Percentiles rank a stretch among this genome's conserved stretches.
Evolutionary conservation across 768 basidiomycete species (phyloP).

Genomic region (Rhizopogon sp.): DNA sequence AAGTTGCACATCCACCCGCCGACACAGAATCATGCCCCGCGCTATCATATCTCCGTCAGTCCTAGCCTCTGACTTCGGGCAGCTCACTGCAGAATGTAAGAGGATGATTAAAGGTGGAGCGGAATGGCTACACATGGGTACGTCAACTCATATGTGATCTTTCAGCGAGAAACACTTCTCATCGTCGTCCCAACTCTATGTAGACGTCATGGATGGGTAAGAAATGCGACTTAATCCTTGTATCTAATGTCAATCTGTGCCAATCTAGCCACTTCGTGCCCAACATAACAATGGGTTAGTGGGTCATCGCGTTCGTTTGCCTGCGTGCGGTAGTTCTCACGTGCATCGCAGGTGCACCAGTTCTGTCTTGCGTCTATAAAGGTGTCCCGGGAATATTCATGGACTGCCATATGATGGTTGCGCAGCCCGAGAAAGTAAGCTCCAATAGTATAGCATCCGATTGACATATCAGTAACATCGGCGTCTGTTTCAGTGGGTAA

Average conservation of each 20-base stretch:
- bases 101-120: slow-evolving; percentile 95
- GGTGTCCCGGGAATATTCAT: slow-evolving; percentile 94
- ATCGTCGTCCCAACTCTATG: neutral
- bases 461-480: neutral
- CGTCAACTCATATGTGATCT: slow-evolving; percentile 7
- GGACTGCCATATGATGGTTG: slow-evolving; percentile 99
- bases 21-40: slow-evolving; percentile 54
- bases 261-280: slow-evolving; percentile 89
- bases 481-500: slow-evolving; percentile 69
- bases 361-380: slow-evolving; percentile 81
- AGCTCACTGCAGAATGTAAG: slow-evolving; percentile 91
- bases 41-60: slow-evolving; percentile 97
- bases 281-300: slow-evolving; percentile 93
- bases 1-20: neutral
- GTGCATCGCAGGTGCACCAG: slow-evolving; percentile 63
- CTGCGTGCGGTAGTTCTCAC: slow-evolving; percentile 7
- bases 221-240: slow-evolving; percentile 7
- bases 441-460: neutral
- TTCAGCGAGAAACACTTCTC: slow-evolving; percentile 11
- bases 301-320: neutral
- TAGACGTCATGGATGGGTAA: slow-evolving; percentile 98
- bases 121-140: slow-evolving; percentile 98
- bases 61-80: slow-evolving; percentile 94
- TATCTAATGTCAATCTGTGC: slow-evolving; percentile 7
- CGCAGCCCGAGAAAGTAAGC: slow-evolving; percentile 80